Evolutionary conservation across 2,329 filamentous ascomycete genomes (phyloP).

Genomic region (Herpotrichia juniperi): DNA sequence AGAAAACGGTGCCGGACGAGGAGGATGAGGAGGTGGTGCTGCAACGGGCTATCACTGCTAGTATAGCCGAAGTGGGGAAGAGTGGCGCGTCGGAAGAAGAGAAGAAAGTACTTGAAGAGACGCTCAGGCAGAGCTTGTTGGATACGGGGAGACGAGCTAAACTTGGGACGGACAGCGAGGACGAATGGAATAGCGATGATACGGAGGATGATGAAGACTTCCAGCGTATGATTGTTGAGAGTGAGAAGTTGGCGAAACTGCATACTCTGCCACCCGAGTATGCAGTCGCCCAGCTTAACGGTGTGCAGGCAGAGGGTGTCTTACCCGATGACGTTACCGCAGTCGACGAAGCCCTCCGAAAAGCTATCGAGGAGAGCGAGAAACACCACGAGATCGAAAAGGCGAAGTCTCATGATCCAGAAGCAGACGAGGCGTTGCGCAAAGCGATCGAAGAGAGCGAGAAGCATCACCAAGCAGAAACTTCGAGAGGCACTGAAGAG

Average conservation of each 20-base stretch:
- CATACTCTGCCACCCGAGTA: constrained; percentile 19
- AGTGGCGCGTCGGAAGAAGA: constrained; percentile 40
- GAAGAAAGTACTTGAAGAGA: constrained; percentile 51
- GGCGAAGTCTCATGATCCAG: constrained; percentile 40
- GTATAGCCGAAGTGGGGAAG: constrained; percentile 52
- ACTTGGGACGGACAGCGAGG: constrained; percentile 7
- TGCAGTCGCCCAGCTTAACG: constrained; percentile 20
- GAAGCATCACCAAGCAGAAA: constrained; percentile 47
- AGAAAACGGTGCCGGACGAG: constrained; percentile 40
- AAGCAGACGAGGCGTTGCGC: constrained; percentile 63
- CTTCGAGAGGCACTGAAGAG: constrained; percentile 55
- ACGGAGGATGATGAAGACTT: constrained; percentile 45
- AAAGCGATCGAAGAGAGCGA: constrained; percentile 26
- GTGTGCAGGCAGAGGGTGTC: constrained; percentile 12
- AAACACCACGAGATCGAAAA: constrained; percentile 30
- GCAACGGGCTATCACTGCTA: constrained; percentile 57
- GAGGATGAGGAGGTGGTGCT: constrained; percentile 55
- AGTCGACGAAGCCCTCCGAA: constrained; percentile 32
- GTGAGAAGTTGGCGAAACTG: constrained; percentile 35
- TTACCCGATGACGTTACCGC: constrained; percentile 22
- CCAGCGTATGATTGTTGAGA: constrained; percentile 42
- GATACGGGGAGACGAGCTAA: constrained; percentile 37
- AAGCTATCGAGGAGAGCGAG: constrained; percentile 35
- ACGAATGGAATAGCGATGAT: constrained; percentile 35
- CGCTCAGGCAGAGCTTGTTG: constrained; percentile 51